Base-by-base conservation (phyloP, 2,329 filamentous ascomycete species). In the Xylariomycetidae sp. region DNA sequence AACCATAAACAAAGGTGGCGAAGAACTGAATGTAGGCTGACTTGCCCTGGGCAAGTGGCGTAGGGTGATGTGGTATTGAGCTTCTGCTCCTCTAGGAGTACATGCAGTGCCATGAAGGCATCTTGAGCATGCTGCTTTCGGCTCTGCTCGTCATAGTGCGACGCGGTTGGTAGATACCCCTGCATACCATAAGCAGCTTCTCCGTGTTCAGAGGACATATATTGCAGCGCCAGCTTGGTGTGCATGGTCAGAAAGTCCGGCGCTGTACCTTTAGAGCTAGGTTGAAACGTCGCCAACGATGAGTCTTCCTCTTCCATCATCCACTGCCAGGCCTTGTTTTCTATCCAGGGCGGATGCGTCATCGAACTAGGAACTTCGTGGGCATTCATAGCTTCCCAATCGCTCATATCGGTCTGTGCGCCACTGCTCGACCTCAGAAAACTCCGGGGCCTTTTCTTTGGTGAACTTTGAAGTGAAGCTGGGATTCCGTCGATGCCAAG, bases 31-130 rank as follows among this genome's bases (percentile, higher is more conserved):
- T 78, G 76, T 15, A 97, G 50, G 30, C 74, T 68, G 8, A 60
- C 56, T 16, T 65, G 61, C 0, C 69, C 64, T 0, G 66, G 62
- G 4, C 67, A 66, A 3, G 50, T 44, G 25, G 63, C 62, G 31
- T 71, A 67, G 0, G 67, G 61, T 0, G 60, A 59, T 41, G 70
- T 66, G 4, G 81, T 74, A 40, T 86, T 78, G 2, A 98, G 72
- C 54, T 94, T 97, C 42, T 85, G 73, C 56, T 98, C 92, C 57
- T 98, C 90, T 0, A 85, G 73, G n/a, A 94, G 66, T 3, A 97
- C 68, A 61, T 98, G 92, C 10, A 98, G 67, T 1, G 77, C 83
- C 44, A 94, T 67, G 23, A 90, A 73, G 32, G 85, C 70, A 50
- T 85, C 75, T 54, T 82, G 65, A 20, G 84, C 70, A 34, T 79